Evolutionary conservation across 1,139 yeast genomes (phyloP), one percentile per base, ranked within the genome.

Genomic region (Yamadazyma triangularis): DNA sequence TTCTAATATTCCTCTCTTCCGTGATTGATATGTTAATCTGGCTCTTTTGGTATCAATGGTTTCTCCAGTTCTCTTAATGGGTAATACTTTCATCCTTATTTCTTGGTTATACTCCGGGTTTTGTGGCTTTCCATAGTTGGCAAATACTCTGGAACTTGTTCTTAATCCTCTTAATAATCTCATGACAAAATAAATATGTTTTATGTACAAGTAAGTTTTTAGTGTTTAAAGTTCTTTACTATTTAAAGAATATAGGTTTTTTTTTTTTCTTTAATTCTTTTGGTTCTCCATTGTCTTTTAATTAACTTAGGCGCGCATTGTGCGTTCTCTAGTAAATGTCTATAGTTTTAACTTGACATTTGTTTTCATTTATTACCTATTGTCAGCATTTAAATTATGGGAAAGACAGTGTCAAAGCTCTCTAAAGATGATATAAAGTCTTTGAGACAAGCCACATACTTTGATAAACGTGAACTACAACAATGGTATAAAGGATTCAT

Each of bases 401-500:
- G 99, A 9, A 89, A 89, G 48, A 84, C 95, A 16, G 93, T 94
- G 12, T 87, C 96, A 14, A 93, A 89, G 53, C 64, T 93, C 34
- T 85, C 95, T 15, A 87, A 82, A 49, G 98, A 93, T 48, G 97
- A 93, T 50, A 73, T 93, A 33, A 75, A 82, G 35, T 79, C 82
- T 37, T 76, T 93, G 43, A 84, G 84, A 55, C 81, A 78, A 51
- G 83, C 88, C 20, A 93, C 99, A 0, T 83, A 87, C 52, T 93
- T 93, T 53, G 96, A 91, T 53, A 78, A 91, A 36, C 71, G 95
- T 44, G 98, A 93, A 53, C 75, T 93, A 30, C 97, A 91, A 56
- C 98, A 89, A 53, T 91, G 98, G 98, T 91, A 89, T 56, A 89
- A 88, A 55, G 97, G 97, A 3, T 91, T 91, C 48, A 67, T 84